Evolutionary conservation across 106 monocot genomes (phyloP).

Genomic region (Amphibolis antarctica): DNA sequence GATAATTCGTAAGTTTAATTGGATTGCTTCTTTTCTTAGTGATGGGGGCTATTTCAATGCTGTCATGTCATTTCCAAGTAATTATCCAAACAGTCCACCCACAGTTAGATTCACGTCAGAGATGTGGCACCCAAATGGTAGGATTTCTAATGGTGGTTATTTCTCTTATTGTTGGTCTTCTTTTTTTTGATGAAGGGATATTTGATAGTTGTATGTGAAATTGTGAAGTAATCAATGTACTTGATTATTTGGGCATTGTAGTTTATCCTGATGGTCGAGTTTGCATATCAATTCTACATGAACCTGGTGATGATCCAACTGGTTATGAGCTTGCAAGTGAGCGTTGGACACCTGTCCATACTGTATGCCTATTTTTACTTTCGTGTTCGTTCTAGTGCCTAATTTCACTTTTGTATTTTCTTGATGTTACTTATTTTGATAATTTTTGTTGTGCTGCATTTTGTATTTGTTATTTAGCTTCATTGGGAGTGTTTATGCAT

Average conservation of each 20-base stretch:
- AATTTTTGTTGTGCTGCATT: too few relatives aligned
- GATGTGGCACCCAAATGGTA: slow-evolving; percentile 34
- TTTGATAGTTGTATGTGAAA: neutral
- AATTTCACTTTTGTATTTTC: too few relatives aligned
- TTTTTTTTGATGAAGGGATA: neutral
- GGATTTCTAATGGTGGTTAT: neutral
- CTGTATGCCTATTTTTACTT: slow-evolving; percentile 23
- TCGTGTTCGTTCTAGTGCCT: neutral
- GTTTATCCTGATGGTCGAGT: slow-evolving; percentile 74
- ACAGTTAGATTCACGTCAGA: slow-evolving; percentile 26
- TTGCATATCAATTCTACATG: slow-evolving; percentile 82
- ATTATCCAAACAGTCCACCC: slow-evolving; percentile 23
- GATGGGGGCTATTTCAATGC: slow-evolving; percentile 31
- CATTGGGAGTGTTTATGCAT: too few relatives aligned
- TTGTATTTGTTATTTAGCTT: too few relatives aligned
- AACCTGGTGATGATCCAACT: slow-evolving; percentile 74
- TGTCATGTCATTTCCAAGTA: slow-evolving; percentile 20
- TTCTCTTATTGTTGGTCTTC: neutral
- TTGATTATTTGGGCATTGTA: slow-evolving; percentile 2
- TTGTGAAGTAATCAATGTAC: neutral
- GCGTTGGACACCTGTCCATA: slow-evolving; percentile 80
- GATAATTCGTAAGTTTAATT: neutral
- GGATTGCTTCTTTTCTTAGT: slow-evolving; percentile 2
- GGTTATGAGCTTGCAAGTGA: slow-evolving; percentile 89
- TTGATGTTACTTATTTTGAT: too few relatives aligned